Percentiles rank a stretch among this genome's conserved stretches.
These are phyloP conservation scores for Alternaria alternata DNA, from an alignment of 2,329 filamentous ascomycete genomes.

Conservation along the genomic window DNA sequence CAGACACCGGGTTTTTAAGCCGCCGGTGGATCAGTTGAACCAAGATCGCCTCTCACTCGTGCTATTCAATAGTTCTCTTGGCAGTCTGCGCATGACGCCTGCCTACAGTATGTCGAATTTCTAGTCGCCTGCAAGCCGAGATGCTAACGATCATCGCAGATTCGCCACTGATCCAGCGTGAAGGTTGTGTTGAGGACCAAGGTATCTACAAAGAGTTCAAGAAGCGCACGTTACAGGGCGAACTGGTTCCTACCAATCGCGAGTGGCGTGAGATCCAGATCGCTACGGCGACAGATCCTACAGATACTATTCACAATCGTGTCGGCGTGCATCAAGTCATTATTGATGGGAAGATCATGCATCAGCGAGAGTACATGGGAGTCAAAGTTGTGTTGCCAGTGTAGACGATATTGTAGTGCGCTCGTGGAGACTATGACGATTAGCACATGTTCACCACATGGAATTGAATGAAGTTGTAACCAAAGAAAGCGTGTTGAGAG, in stretches of 20 bases:
- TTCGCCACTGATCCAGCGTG: slow-evolving; percentile 31
- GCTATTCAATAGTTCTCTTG: slow-evolving; percentile 33
- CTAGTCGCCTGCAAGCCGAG: not conserved
- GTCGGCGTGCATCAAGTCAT: slow-evolving; percentile 34
- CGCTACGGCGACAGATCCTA: slow-evolving; percentile 32
- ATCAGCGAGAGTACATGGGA: slow-evolving; percentile 30
- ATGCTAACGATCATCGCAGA: slow-evolving; percentile 8
- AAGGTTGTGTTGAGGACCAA: slow-evolving; percentile 34
- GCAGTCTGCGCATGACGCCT: slow-evolving; percentile 29
- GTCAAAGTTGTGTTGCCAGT: slow-evolving; percentile 35
- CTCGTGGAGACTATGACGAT: not conserved
- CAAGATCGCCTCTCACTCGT: slow-evolving; percentile 46
- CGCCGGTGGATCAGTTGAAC: slow-evolving; percentile 51
- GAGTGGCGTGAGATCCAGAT: slow-evolving; percentile 37
- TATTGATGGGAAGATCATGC: slow-evolving; percentile 34
- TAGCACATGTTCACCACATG: not conserved
- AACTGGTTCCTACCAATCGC: slow-evolving; percentile 28
- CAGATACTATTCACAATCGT: slow-evolving; percentile 30
- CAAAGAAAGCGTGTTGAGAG: not conserved
- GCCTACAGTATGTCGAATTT: slow-evolving; percentile 21
- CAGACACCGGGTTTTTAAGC: slow-evolving; percentile 55
- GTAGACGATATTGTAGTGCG: slow-evolving; percentile 1
- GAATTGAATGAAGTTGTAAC: not conserved
- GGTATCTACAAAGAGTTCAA: slow-evolving; percentile 19
- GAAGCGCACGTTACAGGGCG: slow-evolving; percentile 25